Evolutionary conservation across 208 protist genomes (phyloP), one percentile per base, ranked within the genome.

Genomic region (Leishmania arabica): DNA sequence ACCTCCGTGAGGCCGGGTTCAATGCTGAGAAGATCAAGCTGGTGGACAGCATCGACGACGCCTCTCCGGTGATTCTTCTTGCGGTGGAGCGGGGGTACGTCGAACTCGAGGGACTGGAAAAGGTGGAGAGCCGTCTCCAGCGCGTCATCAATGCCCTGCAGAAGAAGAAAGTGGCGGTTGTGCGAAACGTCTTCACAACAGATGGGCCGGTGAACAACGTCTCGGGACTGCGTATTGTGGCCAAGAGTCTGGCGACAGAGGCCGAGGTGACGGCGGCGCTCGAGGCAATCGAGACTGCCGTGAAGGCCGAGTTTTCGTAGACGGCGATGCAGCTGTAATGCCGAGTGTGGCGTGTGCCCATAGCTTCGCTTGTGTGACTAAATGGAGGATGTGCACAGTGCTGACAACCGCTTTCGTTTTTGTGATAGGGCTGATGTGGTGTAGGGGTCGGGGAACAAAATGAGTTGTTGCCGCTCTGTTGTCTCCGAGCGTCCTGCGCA

Each of bases 11-110:
- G 4, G 89, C 91, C 7, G 71, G 82, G 21, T 88, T 95, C 77
- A 89, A 92, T 58, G 17, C 75, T 54, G 79, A 83, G 53, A 96
- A 96, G 80, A 91, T 95, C 49, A 56, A 72, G n/a, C 85, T 96
- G 51, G 71, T 95, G 42, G 89, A 92, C 74, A 86, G 86, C 84
- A 75, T 79, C 5, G 88, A 90, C 49, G 91, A 96, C 70, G 88
- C 80, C 8, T 97, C 92, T 8, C 95, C 95, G 7, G 79, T 95
- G 77, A 79, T 97, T 4, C 65, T 95, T 17, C 84, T 96, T 11
- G 83, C 83, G 19, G 88, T 92, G 34, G 78, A 72, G 21, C 84
- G 89, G 27, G 68, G 62, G 1, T 97, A 91, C 79, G 80, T 92
- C 45, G 70, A 74, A 85, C 72, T 75, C 17, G 79, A 89, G 64